These are phyloP conservation scores for Bipolaris gigantea DNA, from an alignment of 2,329 filamentous ascomycete species.

Conservation along the genomic window DNA sequence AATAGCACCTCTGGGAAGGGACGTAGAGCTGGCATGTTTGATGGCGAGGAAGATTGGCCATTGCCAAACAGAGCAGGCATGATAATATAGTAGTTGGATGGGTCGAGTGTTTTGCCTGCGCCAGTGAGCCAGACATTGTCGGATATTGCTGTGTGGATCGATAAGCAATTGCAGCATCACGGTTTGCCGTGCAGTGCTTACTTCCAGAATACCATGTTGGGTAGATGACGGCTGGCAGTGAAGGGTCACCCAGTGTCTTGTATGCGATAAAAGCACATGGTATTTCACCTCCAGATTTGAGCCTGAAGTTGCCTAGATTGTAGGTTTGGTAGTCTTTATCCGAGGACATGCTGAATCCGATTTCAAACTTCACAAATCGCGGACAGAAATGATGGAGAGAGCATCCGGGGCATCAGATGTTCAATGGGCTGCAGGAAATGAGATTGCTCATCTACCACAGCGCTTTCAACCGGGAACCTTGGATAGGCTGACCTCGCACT, in stretches of 20 bases:
- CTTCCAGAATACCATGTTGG: constrained; percentile 74
- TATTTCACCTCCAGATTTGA: constrained; percentile 66
- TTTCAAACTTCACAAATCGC: neutral
- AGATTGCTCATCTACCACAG: neutral
- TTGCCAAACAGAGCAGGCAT: constrained; percentile 71
- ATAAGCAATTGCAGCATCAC: neutral
- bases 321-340: constrained; percentile 54
- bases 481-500: neutral
- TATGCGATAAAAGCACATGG: constrained; percentile 71
- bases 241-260: constrained; percentile 70
- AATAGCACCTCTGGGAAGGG: constrained; percentile 66
- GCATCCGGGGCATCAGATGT: neutral
- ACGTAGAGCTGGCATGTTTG: constrained; percentile 57
- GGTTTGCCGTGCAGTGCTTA: constrained; percentile 23
- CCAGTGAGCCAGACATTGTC: constrained; percentile 78
- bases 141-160: constrained; percentile 52
- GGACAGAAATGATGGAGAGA: neutral
- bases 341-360: constrained; percentile 11
- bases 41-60: constrained; percentile 68
- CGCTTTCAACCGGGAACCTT: neutral
- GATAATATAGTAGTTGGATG: constrained; percentile 68
- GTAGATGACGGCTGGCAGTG: constrained; percentile 69
- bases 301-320: constrained; percentile 65
- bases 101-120: constrained; percentile 64
- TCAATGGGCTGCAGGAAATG: neutral